Base-by-base conservation (phyloP, 768 basidiomycete genomes). In the Lepiota subincarnata region DNA sequence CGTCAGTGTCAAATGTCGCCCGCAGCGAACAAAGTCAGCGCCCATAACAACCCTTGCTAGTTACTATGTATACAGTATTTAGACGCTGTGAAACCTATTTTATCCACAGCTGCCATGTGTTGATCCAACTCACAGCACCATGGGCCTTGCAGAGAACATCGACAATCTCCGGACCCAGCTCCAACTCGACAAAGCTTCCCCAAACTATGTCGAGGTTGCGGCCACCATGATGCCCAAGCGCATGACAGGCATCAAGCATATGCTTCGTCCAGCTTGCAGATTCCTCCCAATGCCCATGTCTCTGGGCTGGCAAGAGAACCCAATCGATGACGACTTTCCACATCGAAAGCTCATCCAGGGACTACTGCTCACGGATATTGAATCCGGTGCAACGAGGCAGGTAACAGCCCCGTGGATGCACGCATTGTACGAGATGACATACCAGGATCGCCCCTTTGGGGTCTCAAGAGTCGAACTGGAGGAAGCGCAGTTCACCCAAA, bases 351-450 rank as follows among this genome's bases (percentile, higher is more conserved):
- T 53, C 16, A n/a, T 53, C 6, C 43, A 28, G 13, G 52, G 44
- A 1, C 16, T 53, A 7, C 24, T 31, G 37, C 44, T 53, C 31
- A 53, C 52, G 6, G 52, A 53, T 24, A 53, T 53, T 19, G 26
- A 47, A 14, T 53, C 52, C 20, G 52, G 52, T 3, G 52, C 52
- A 2, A 53, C 52, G 7, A 44, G 43, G 3, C 20, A 44, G 3
- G 52, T 53, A 13, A 53, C 44, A 7, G 52, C 52, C 18, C 52
- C 52, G 2, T 53, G 52, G 52, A 53, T 53, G 52, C 52, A 53
- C 18, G 52, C 38, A 11, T 20, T 53, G 22, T 53, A 53, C 38
- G 44, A 53, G 43, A 26, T 31, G 31, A 31, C 31, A 31, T 31
- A 38, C 10, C 37, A 53, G 18, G 45, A 53, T 10, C 52, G 36